A percentile compares a stretch with the other conserved stretches of the same genome.
These are phyloP conservation scores for Panicum hallii DNA, from an alignment of 202 grass and related monocot species.

Conservation along the genomic window DNA sequence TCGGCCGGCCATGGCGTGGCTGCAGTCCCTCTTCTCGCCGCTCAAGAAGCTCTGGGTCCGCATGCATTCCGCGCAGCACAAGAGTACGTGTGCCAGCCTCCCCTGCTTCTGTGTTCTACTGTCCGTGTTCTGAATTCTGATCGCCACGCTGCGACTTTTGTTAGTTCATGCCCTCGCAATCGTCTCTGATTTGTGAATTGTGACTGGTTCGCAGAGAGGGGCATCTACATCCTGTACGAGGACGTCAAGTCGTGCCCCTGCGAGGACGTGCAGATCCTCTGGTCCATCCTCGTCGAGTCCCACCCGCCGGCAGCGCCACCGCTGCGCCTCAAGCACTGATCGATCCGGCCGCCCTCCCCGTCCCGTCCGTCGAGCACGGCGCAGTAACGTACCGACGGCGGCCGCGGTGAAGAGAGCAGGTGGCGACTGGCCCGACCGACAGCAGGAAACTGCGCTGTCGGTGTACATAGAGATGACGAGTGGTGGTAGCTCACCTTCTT, in stretches of 20 bases:
- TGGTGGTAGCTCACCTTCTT: not conserved
- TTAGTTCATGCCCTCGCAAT: not conserved
- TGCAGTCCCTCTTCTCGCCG: slow-evolving; percentile 66
- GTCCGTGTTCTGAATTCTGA: not conserved
- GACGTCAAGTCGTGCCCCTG: slow-evolving; percentile 89
- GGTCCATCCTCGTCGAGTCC: slow-evolving; percentile 86
- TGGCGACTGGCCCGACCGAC: not conserved
- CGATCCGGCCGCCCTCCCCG: not conserved
- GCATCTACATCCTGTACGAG: slow-evolving; percentile 88
- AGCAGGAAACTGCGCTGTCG: not conserved
- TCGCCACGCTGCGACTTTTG: not conserved
- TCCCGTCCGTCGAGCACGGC: slow-evolving; percentile 47
- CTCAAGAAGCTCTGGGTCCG: slow-evolving; percentile 86
- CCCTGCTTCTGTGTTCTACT: not conserved
- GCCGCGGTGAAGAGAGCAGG: not conserved
- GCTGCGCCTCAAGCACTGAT: slow-evolving; percentile 64
- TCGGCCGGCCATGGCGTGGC: slow-evolving; percentile 52
- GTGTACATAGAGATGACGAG: slow-evolving; percentile 48
- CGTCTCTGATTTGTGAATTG: not conserved
- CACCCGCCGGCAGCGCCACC: slow-evolving; percentile 25
- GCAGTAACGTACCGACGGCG: slow-evolving; percentile 43
- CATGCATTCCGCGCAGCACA: slow-evolving; percentile 69
- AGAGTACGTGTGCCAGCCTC: slow-evolving; percentile 47
- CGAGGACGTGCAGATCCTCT: slow-evolving; percentile 86
- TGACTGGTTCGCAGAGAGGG: slow-evolving; percentile 41